A percentile compares a stretch with the other conserved stretches of the same genome.
Evolutionary conservation across 495 filamentous ascomycete genomes (phyloP).

Genomic region (Beverwykella pulmonaria): DNA sequence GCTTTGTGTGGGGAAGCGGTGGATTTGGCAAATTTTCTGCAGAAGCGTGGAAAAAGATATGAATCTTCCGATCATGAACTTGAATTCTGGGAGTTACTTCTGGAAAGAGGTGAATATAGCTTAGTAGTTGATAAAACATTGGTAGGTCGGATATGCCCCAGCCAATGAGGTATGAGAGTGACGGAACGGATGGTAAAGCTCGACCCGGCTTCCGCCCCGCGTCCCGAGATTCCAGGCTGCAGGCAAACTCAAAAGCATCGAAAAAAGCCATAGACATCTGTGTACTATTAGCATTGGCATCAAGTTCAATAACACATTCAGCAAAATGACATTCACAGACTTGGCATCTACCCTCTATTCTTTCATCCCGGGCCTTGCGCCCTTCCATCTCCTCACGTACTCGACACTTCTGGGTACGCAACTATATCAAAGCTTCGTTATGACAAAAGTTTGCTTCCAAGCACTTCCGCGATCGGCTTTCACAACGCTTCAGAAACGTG

Average conservation of each 20-base stretch:
- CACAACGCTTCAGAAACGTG: conserved; percentile 53
- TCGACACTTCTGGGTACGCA: conserved; percentile 56
- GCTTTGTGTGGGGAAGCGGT: background rate
- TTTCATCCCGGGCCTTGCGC: conserved; percentile 31
- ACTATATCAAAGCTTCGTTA: conserved; percentile 58
- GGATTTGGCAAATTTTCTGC: too few relatives aligned
- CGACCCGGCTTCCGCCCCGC: background rate
- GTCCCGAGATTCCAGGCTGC: background rate
- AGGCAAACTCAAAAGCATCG: background rate
- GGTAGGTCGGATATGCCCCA: too few relatives aligned
- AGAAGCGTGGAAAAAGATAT: too few relatives aligned
- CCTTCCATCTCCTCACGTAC: conserved; percentile 57
- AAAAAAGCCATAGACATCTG: background rate
- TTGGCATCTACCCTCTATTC: background rate
- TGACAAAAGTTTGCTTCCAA: conserved; percentile 55
- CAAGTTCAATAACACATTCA: too few relatives aligned
- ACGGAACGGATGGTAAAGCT: background rate
- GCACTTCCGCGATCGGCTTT: conserved; percentile 55
- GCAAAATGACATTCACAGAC: background rate
- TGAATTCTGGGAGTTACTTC: too few relatives aligned
- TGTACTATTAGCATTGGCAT: too few relatives aligned
- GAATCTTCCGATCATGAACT: too few relatives aligned
- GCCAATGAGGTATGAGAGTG: background rate
- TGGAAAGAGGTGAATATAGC: too few relatives aligned
- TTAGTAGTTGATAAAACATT: too few relatives aligned